These are phyloP conservation scores for Elaeis oleifera DNA, from an alignment of 202 grass and related monocot species.

Conservation along the genomic window DNA sequence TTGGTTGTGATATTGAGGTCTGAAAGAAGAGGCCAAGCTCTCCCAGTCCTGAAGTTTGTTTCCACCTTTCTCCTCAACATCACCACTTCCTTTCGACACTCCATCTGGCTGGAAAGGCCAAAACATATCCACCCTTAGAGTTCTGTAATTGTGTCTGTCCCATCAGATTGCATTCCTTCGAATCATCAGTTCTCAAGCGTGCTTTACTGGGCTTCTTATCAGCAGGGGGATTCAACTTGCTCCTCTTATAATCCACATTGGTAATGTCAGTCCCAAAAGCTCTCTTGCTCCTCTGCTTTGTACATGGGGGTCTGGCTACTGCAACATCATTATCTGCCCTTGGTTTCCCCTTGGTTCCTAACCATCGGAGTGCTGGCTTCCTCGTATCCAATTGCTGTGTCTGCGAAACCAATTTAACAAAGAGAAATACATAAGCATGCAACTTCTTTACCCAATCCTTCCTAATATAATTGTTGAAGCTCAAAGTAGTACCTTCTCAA, in stretches of 20 bases:
- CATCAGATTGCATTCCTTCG: conserved; percentile 39
- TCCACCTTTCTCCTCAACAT: background rate
- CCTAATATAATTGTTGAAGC: too few relatives aligned
- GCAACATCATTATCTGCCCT: conserved; percentile 5
- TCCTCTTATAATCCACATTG: conserved; percentile 50
- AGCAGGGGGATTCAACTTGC: conserved; percentile 21
- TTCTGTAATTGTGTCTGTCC: conserved; percentile 38
- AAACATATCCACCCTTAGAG: conserved; percentile 47
- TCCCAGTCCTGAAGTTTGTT: conserved; percentile 71
- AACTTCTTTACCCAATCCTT: too few relatives aligned
- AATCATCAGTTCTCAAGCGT: conserved; percentile 22
- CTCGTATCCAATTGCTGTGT: conserved; percentile 52
- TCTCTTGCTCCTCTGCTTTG: conserved; percentile 43
- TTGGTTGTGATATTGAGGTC: conserved; percentile 80
- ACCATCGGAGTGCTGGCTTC: conserved; percentile 93
- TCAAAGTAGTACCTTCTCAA: conserved; percentile 60
- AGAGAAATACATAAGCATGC: too few relatives aligned
- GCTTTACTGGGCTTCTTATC: conserved; percentile 34
- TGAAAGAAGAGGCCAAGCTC: conserved; percentile 49
- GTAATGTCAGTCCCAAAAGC: conserved; percentile 82
- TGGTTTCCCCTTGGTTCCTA: conserved; percentile 43
- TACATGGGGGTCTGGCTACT: conserved; percentile 11
- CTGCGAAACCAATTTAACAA: conserved; percentile 33
- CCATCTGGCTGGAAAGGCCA: conserved; percentile 70
- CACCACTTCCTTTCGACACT: conserved; percentile 29